phyloP scores from a whole-genome alignment of 768 basidiomycete species.

The Agrocybe pediades region DNA sequence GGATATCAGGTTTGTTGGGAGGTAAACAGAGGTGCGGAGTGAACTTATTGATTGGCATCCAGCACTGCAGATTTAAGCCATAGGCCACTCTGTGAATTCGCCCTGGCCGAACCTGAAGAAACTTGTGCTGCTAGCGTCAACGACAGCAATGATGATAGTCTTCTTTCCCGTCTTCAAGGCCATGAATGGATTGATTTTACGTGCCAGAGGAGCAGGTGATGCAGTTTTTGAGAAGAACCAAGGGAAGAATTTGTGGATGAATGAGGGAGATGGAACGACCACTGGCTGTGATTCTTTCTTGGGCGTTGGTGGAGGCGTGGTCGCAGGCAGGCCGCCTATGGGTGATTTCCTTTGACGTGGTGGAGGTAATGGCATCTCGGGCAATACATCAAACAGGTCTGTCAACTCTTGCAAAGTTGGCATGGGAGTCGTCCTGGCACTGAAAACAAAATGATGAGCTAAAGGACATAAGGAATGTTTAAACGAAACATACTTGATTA shows the following conservation, averaged over 20 bases:
- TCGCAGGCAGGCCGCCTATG: conserved; percentile 11
- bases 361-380: conserved; percentile 66
- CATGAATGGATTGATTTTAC: conserved; percentile 72
- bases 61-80: conserved; percentile 37
- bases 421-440: conserved; percentile 81
- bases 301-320: conserved; percentile 13
- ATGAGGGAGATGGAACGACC: conserved; percentile 5
- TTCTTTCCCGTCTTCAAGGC: conserved; percentile 84
- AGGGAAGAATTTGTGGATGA: conserved; percentile 27
- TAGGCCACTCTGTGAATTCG: conserved; percentile 83
- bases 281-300: not conserved
- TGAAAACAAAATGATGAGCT: conserved; percentile 28
- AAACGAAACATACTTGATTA: conserved; percentile 68
- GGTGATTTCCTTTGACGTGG: conserved; percentile 39
- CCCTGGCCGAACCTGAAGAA: conserved; percentile 90
- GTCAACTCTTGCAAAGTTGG: conserved; percentile 81
- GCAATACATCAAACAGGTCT: conserved; percentile 69
- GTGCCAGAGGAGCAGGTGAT: conserved; percentile 22
- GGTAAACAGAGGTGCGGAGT: too few species aligned
- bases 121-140: conserved; percentile 84
- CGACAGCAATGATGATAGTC: conserved; percentile 81
- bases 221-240: conserved; percentile 19
- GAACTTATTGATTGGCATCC: too few species aligned
- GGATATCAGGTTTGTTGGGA: too few species aligned
- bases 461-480: not conserved